These are phyloP conservation scores for Voacanga thouarsii DNA, from an alignment of 257 asterid species.

Conservation along the genomic window DNA sequence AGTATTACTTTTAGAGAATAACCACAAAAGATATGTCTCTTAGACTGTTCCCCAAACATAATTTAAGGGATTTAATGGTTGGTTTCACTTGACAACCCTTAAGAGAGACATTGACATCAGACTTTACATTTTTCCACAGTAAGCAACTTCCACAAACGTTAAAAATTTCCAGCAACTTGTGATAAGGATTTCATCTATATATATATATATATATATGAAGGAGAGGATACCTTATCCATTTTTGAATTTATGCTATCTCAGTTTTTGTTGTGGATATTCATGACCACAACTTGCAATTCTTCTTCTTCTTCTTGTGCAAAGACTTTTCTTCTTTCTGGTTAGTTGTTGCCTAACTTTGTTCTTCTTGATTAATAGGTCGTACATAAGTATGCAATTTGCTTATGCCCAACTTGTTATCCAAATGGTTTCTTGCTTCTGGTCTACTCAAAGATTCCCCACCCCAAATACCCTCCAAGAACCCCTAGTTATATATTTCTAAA, in stretches of 20 bases:
- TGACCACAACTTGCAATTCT: neutral
- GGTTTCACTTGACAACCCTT: conserved; percentile 5
- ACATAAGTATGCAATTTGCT: too few species aligned
- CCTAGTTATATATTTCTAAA: too few species aligned
- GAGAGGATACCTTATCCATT: conserved; percentile 18
- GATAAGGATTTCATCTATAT: neutral
- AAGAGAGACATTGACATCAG: conserved; percentile 8
- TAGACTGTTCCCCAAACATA: neutral
- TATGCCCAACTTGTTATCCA: too few species aligned
- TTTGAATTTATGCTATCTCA: neutral
- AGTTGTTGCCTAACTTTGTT: too few species aligned
- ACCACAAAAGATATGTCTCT: neutral
- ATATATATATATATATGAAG: neutral
- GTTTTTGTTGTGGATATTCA: neutral
- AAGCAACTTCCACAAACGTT: conserved; percentile 4
- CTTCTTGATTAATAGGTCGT: too few species aligned
- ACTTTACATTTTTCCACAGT: conserved; percentile 4
- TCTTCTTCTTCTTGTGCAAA: too few species aligned
- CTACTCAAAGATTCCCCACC: too few species aligned
- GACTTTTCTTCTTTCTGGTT: neutral
- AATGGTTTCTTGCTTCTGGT: too few species aligned
- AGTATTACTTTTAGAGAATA: conserved; percentile 1
- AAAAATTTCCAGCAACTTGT: conserved; percentile 2
- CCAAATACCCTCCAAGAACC: too few species aligned
- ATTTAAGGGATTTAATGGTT: neutral